Conservation (phyloP, 305 asterid species). For the Fraxinus latifolia region DNA sequence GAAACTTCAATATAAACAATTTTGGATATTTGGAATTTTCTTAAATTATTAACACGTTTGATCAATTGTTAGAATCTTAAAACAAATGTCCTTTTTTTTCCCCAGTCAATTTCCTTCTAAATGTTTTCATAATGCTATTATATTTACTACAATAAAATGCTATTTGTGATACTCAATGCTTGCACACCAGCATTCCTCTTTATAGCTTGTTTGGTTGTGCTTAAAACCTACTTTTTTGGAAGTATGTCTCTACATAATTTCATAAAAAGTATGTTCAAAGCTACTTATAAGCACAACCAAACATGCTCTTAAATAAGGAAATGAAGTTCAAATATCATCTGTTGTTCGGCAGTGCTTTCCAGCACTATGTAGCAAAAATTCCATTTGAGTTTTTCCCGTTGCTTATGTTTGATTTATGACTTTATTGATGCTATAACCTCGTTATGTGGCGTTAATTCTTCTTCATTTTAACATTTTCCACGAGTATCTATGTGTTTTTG, state of each 20-base stretch:
- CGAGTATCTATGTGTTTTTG: background rate
- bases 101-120: background rate
- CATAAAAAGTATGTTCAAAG: background rate
- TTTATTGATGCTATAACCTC: background rate
- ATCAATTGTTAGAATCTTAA: background rate
- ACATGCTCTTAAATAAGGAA: background rate
- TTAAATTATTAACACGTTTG: background rate
- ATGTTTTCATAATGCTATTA: background rate
- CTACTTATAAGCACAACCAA: background rate
- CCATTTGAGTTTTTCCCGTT: background rate
- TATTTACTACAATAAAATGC: background rate
- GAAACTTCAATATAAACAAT: background rate
- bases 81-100: background rate
- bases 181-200: background rate
- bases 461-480: background rate
- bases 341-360: background rate
- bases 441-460: background rate
- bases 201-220: background rate
- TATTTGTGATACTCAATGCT: background rate
- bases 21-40: background rate
- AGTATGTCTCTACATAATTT: background rate
- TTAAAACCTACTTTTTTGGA: background rate
- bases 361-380: background rate
- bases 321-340: background rate
- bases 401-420: background rate